Base-by-base conservation (phyloP, 2,329 filamentous ascomycete genomes). In the Fonsecaea pugnacius region DNA sequence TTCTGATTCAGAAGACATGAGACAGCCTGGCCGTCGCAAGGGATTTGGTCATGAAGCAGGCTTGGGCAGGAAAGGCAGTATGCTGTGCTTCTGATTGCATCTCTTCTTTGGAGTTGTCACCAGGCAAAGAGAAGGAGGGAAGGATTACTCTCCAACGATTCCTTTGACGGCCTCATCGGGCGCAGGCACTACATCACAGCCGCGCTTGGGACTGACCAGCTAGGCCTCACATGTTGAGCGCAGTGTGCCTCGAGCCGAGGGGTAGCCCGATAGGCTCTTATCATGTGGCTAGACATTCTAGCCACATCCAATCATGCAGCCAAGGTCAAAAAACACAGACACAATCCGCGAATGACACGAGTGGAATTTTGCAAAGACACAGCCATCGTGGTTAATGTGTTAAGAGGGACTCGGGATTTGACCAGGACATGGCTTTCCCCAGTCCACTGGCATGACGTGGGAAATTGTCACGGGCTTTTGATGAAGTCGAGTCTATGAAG, bases 11-110 rank as follows among this genome's bases (percentile, higher is more conserved):
- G 43, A 48, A 53, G 51, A 53, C 51, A 53, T 53, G 51, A 33
- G 51, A 53, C 51, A 53, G 14, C 27, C 32, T 35, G 51, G 51
- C 43, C 18, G 43, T 48, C 43, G 43, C 51, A 53, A 35, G 32
- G 51, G 51, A 33, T 53, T 53, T 53, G 51, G 51, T 53, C 51
- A 53, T 35, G 51, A 35, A 53, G 51, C 51, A 53, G 24, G 51
- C 27, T 53, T 35, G 51, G 51, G 51, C 51, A 53, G 51, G n/a
- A 52, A 33, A 16, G 14, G 10, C 27, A 18, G 27, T 32, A 16
- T 53, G 27, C 32, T 32, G 51, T 33, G 21, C 51, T 18, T 33
- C 27, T 35, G 32, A 33, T 53, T 53, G 51, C 51, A 53, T 53
- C 32, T 53, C 51, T 53, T 35, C 32, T 53, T 53, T 53, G 27